phyloP scores from a whole-genome alignment of 768 basidiomycete genomes.

The Stropharia rugosoannulata region DNA sequence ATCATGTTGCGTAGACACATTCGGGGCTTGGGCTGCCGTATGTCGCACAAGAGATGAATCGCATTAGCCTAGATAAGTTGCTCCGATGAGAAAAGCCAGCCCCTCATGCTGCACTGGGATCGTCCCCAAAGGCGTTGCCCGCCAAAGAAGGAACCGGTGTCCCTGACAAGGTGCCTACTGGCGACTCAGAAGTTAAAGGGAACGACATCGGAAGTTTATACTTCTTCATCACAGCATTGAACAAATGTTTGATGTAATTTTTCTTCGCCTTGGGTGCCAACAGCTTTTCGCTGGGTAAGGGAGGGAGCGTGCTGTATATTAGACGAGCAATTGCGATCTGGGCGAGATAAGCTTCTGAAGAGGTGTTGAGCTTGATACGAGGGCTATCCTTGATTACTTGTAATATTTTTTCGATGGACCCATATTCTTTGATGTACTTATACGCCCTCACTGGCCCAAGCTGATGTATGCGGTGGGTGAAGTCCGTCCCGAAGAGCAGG shows the following conservation, averaged over 20 bases:
- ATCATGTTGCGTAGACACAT: no score
- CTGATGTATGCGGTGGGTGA: slow-evolving; percentile 80
- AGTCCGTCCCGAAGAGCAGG: slow-evolving; percentile 88
- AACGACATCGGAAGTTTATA: slow-evolving; percentile 36
- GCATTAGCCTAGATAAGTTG: no score
- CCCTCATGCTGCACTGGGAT: slow-evolving; percentile 36
- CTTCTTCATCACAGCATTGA: slow-evolving; percentile 46
- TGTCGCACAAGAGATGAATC: no score
- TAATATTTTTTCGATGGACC: slow-evolving; percentile 59
- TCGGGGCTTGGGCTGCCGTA: no score
- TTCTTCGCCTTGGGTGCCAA: slow-evolving; percentile 30
- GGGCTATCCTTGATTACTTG: slow-evolving; percentile 65
- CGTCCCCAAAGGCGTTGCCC: slow-evolving; percentile 69
- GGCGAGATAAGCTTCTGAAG: slow-evolving; percentile 53
- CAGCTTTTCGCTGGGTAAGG: slow-evolving; percentile 40
- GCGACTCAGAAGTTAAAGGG: slow-evolving; percentile 15
- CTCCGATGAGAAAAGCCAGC: no score
- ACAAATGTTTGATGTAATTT: slow-evolving; percentile 34
- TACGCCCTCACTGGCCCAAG: slow-evolving; percentile 80
- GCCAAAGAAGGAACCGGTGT: no score
- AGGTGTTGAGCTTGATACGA: slow-evolving; percentile 50
- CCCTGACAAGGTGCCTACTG: slow-evolving; percentile 17
- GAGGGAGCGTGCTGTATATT: slow-evolving; percentile 68
- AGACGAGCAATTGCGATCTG: slow-evolving; percentile 62
- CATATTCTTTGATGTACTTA: slow-evolving; percentile 69